These are phyloP conservation scores for Nakaseomyces delphensis DNA, from an alignment of 1,139 yeast species.

Conservation along the genomic window DNA sequence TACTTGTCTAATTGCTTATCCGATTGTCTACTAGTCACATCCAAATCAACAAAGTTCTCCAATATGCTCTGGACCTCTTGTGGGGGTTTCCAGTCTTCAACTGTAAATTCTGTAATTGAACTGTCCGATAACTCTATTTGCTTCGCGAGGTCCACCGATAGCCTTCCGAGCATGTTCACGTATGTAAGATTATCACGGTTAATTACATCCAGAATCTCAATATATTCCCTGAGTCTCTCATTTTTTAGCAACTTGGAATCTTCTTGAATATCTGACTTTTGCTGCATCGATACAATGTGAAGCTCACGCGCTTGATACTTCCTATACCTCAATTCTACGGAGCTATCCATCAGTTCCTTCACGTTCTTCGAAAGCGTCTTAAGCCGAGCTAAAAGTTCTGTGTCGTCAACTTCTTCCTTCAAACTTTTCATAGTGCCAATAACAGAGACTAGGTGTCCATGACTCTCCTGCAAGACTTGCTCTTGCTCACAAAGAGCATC, in stretches of 20 bases:
- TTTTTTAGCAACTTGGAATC: constrained; percentile 7
- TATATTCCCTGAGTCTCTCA: constrained; percentile 13
- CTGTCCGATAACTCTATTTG: constrained; percentile 23
- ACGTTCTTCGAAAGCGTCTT: constrained; percentile 11
- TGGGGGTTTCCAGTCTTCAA: constrained; percentile 23
- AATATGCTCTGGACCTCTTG: constrained; percentile 17
- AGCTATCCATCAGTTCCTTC: constrained; percentile 11
- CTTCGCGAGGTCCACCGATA: constrained; percentile 24
- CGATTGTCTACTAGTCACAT: constrained; percentile 13
- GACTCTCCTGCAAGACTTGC: constrained; percentile 18
- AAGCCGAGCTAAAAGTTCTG: constrained; percentile 12
- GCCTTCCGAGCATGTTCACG: constrained; percentile 21
- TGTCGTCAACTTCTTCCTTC: constrained; percentile 14
- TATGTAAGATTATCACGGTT: constrained; percentile 21
- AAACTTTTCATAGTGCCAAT: constrained; percentile 15
- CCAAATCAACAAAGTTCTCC: constrained; percentile 16
- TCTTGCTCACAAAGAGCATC: constrained; percentile 27
- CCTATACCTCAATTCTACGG: constrained; percentile 14
- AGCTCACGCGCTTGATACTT: constrained; percentile 3
- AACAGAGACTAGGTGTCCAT: constrained; percentile 14
- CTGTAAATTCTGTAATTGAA: constrained; percentile 15
- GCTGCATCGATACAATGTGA: constrained; percentile 6
- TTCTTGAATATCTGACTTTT: constrained; percentile 8
- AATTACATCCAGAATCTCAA: constrained; percentile 14
- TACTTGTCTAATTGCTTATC: constrained; percentile 17